Evolutionary conservation across 2,329 filamentous ascomycete genomes (phyloP).

Genomic region (Fusarium nanum): DNA sequence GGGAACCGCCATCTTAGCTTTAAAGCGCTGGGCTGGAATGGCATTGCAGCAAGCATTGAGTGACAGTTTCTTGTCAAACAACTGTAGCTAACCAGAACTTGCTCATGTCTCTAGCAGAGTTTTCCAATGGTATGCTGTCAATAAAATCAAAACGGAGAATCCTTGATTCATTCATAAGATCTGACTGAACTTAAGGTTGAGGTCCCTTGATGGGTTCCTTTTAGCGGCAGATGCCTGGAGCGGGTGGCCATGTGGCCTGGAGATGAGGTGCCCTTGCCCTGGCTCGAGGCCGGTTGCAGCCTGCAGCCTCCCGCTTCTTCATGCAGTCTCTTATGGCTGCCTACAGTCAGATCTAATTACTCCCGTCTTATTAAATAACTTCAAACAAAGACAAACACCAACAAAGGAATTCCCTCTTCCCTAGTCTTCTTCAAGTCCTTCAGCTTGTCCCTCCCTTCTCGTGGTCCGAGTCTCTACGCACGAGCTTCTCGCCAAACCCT

Average conservation of each 20-base stretch:
- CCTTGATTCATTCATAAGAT: not conserved
- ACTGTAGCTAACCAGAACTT: not conserved
- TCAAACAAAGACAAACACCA: constrained; percentile 19
- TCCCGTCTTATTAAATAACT: constrained; percentile 15
- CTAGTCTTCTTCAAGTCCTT: not conserved
- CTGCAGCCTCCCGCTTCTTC: constrained; percentile 34
- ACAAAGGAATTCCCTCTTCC: not conserved
- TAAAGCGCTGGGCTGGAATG: not conserved
- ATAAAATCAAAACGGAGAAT: not conserved
- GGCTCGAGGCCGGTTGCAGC: constrained; percentile 33
- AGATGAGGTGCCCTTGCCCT: constrained; percentile 16
- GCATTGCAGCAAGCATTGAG: not conserved
- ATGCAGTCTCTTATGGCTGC: constrained; percentile 18
- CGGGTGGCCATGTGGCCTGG: constrained; percentile 29
- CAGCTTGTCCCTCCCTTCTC: not conserved
- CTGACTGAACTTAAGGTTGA: not conserved
- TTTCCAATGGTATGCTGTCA: constrained; percentile 11
- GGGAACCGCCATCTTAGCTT: not conserved
- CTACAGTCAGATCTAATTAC: constrained; percentile 26
- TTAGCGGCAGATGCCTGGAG: constrained; percentile 31
- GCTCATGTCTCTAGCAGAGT: not conserved
- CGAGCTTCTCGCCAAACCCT: constrained; percentile 5
- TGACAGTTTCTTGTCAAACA: not conserved
- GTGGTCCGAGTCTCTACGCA: constrained; percentile 8
- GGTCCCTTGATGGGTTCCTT: constrained; percentile 13